These are phyloP conservation scores for Mycena indigotica DNA, from an alignment of 768 basidiomycete species.

Conservation along the genomic window DNA sequence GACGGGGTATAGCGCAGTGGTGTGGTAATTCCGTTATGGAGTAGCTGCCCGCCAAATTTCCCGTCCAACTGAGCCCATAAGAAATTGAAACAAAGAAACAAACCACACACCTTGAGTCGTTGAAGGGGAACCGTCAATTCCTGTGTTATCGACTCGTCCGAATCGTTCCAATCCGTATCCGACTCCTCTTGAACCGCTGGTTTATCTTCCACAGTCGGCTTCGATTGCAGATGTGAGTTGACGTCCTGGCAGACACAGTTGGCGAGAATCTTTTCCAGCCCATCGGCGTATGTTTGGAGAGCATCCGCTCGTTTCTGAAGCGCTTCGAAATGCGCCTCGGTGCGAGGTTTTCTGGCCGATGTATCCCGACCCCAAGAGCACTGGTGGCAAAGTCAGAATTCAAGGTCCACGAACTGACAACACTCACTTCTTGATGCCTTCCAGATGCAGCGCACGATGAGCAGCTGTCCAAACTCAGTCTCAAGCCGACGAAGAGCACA, in stretches of 20 bases:
- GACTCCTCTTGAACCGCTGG: not conserved
- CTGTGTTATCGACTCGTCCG: constrained; percentile 2
- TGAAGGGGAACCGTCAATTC: constrained; percentile 3
- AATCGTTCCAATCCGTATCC: constrained; percentile 1
- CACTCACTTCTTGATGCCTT: not conserved
- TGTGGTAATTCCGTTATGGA: not conserved
- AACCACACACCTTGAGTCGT: constrained; percentile 4
- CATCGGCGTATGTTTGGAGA: not conserved
- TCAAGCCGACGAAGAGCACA: not conserved
- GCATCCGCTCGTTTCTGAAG: constrained; percentile 5
- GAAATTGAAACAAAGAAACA: not conserved
- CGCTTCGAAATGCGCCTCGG: constrained; percentile 9
- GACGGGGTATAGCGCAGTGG: not conserved
- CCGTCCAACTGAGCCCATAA: constrained; percentile 3
- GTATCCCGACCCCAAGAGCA: constrained; percentile 9
- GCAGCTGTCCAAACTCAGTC: not conserved
- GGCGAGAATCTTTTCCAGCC: not conserved
- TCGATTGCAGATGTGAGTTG: not conserved
- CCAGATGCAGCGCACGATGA: constrained; percentile 1
- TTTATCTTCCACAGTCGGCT: not conserved
- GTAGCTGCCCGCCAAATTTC: not conserved
- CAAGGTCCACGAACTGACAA: not conserved
- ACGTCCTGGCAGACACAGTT: constrained; percentile 1
- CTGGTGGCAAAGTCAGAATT: not conserved
- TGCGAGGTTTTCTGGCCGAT: constrained; percentile 2